phyloP scores from a whole-genome alignment of 2,329 filamentous ascomycete genomes.

The Magnaporthiopsis rhizophila region DNA sequence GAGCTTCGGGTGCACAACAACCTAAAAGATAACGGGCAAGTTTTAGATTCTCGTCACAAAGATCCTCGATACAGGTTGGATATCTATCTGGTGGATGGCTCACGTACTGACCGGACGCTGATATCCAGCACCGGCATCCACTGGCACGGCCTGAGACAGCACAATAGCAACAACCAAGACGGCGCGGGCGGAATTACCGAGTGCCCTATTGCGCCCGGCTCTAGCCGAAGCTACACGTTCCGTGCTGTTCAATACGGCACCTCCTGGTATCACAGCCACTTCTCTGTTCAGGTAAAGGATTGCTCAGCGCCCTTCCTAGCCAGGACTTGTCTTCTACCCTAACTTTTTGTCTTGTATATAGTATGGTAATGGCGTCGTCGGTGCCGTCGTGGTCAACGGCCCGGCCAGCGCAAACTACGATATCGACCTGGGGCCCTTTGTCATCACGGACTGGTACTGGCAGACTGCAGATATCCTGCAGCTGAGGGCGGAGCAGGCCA shows the following conservation, averaged over 20 bases:
- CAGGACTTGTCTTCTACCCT: not conserved
- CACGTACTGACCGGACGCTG: not conserved
- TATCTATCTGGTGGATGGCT: not conserved
- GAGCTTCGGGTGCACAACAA: slow-evolving; percentile 59
- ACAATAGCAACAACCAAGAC: slow-evolving; percentile 35
- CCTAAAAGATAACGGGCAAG: slow-evolving; percentile 37
- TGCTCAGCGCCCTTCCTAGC: not conserved
- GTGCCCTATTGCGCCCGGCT: slow-evolving; percentile 30
- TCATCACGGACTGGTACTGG: slow-evolving; percentile 42
- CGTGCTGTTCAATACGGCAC: slow-evolving; percentile 30
- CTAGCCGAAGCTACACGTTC: slow-evolving; percentile 27
- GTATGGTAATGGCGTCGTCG: slow-evolving; percentile 43
- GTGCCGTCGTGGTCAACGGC: slow-evolving; percentile 42
- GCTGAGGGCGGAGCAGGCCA: slow-evolving; percentile 11
- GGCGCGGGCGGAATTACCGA: slow-evolving; percentile 36
- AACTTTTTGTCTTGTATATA: slow-evolving; percentile 22
- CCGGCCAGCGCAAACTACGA: slow-evolving; percentile 43
- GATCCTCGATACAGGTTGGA: not conserved
- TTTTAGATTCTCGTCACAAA: too few species aligned
- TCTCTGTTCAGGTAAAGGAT: slow-evolving; percentile 20
- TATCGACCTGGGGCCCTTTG: slow-evolving; percentile 40
- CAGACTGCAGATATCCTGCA: slow-evolving; percentile 16
- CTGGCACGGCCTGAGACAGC: slow-evolving; percentile 41
- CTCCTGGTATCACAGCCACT: slow-evolving; percentile 41
- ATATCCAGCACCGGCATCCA: slow-evolving; percentile 32